Evolutionary conservation across 345 rosid species (phyloP).

Genomic region (Excoecaria cochinchinensis): DNA sequence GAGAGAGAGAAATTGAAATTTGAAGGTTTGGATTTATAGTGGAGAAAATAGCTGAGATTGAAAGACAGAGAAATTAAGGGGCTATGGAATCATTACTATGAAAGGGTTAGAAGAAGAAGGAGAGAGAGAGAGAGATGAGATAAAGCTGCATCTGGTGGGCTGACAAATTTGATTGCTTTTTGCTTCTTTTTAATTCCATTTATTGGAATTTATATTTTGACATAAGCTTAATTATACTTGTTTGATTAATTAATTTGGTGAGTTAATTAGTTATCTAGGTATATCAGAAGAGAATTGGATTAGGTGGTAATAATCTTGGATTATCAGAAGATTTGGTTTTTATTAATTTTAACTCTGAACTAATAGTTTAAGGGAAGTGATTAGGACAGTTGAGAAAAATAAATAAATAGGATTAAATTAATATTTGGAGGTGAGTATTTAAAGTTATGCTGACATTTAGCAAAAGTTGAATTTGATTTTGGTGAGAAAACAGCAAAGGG

Average conservation of each 20-base stretch:
- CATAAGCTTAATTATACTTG: not conserved
- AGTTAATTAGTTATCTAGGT: not conserved
- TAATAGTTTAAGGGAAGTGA: constrained; percentile 1
- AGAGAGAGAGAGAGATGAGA: constrained; percentile 23
- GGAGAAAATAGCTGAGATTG: not conserved
- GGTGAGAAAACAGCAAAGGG: not conserved
- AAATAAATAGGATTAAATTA: not conserved
- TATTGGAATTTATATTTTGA: constrained; percentile 2
- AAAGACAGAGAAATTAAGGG: not conserved
- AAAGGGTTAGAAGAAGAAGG: constrained; percentile 19
- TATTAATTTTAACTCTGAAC: not conserved
- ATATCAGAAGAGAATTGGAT: constrained; percentile 20
- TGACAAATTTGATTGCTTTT: constrained; percentile 28
- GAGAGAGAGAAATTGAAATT: not conserved
- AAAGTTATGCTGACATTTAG: not conserved
- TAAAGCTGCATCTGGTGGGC: constrained; percentile 34
- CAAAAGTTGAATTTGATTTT: constrained; percentile 11
- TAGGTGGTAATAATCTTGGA: constrained; percentile 13
- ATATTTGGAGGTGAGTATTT: no score
- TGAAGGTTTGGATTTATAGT: not conserved
- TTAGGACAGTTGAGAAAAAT: not conserved
- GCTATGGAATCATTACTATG: constrained; percentile 41
- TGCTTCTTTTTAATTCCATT: constrained; percentile 7
- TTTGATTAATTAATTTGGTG: constrained; percentile 7
- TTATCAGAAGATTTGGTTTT: constrained; percentile 5